Conservation (phyloP, 495 filamentous ascomycete species). For the Talaromyces proteolyticus region DNA sequence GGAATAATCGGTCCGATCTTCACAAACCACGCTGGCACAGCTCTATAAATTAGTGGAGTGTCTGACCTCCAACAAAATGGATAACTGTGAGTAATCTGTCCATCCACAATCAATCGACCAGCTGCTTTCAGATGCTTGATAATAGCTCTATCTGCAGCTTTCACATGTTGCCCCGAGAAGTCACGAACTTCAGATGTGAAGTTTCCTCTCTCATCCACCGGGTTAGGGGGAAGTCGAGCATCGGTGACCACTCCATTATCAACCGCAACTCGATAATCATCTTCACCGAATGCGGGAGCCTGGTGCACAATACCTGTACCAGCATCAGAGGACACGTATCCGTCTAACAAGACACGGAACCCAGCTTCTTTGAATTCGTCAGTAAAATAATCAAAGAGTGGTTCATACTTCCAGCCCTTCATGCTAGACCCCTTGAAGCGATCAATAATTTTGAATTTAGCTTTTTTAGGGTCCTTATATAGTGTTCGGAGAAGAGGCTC, state of each 20-base stretch:
- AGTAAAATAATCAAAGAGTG: constrained; percentile 89
- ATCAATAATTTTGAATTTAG: constrained; percentile 83
- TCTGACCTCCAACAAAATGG: constrained; percentile 96
- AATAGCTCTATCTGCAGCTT: constrained; percentile 90
- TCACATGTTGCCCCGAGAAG: constrained; percentile 87
- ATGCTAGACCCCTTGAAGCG: constrained; percentile 82
- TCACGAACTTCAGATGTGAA: constrained; percentile 80
- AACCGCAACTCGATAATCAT: constrained; percentile 86
- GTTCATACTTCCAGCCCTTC: constrained; percentile 88
- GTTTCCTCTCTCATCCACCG: constrained; percentile 74
- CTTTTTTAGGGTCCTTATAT: constrained; percentile 97
- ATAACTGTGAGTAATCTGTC: constrained; percentile 89
- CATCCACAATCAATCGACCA: constrained; percentile 79
- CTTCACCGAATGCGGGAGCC: constrained; percentile 91
- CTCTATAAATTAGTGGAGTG: constrained; percentile 89
- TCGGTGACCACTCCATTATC: constrained; percentile 73
- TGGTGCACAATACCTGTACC: constrained; percentile 97
- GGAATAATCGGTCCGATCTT: constrained; percentile 81
- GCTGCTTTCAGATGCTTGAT: constrained; percentile 82
- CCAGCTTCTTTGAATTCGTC: constrained; percentile 86
- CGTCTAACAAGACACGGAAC: constrained; percentile 80
- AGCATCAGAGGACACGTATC: constrained; percentile 86
- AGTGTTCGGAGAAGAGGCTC: constrained; percentile 79
- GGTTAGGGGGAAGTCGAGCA: constrained; percentile 77
- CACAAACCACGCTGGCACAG: constrained; percentile 95